These are phyloP conservation scores for Penicillium salamii DNA, from an alignment of 495 filamentous ascomycete genomes.

Conservation along the genomic window DNA sequence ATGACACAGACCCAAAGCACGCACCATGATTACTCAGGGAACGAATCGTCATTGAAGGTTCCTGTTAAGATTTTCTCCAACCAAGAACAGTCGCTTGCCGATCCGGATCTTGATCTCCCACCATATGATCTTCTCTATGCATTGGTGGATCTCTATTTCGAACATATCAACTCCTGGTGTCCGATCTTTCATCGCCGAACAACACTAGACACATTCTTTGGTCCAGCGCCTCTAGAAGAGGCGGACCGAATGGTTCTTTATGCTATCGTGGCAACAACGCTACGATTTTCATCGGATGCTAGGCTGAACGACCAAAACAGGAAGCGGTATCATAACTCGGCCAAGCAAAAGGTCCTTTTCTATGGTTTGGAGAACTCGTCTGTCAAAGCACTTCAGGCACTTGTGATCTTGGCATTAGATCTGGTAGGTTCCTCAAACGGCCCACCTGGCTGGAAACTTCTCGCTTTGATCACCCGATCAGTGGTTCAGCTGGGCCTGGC, in stretches of 20 bases:
- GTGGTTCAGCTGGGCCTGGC: conserved; percentile 82
- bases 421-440: conserved; percentile 78
- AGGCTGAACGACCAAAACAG: conserved; percentile 68
- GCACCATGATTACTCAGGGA: conserved; percentile 38
- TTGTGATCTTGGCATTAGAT: conserved; percentile 79
- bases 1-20: conserved; percentile 23
- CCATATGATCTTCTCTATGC: conserved; percentile 82
- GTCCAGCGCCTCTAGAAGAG: conserved; percentile 69
- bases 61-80: conserved; percentile 42
- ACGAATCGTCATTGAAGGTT: conserved; percentile 44
- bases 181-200: conserved; percentile 80
- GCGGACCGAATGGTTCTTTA: conserved; percentile 79
- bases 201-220: conserved; percentile 79
- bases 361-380: conserved; percentile 85
- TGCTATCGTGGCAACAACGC: conserved; percentile 79
- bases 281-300: conserved; percentile 75
- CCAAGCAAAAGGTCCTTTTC: conserved; percentile 80
- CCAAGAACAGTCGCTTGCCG: conserved; percentile 42
- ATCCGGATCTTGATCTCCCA: conserved; percentile 72
- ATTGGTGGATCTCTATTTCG: conserved; percentile 82
- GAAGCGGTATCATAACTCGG: conserved; percentile 69
- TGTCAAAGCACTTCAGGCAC: conserved; percentile 79
- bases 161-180: conserved; percentile 88
- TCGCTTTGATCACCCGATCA: conserved; percentile 80
- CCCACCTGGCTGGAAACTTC: conserved; percentile 82